Percentiles rank a stretch among this genome's conserved stretches.
Conservation (phyloP, 1,284 basidiomycete genomes). For the Fomes fomentarius region DNA sequence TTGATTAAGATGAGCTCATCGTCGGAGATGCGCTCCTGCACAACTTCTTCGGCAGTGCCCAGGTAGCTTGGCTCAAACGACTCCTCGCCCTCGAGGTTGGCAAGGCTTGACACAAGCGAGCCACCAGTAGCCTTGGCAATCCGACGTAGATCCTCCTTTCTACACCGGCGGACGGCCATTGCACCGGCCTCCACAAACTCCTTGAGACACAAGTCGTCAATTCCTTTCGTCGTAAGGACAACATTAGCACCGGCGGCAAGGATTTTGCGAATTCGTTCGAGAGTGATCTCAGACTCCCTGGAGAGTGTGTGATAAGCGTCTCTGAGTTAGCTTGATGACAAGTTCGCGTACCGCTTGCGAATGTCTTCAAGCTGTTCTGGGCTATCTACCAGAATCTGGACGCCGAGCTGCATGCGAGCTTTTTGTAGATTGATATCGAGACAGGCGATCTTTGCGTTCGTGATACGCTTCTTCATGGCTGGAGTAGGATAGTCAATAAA, state of each 20-base stretch:
- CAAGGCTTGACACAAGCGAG: constrained; percentile 89
- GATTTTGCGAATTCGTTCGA: constrained; percentile 97
- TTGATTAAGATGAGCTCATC: constrained; percentile 98
- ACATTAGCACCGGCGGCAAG: constrained; percentile 97
- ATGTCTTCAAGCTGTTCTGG: constrained; percentile 98
- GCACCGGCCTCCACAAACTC: constrained; percentile 99
- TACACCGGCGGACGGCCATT: constrained; percentile 97
- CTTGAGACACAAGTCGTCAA: constrained; percentile 97
- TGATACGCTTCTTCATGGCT: constrained; percentile 98
- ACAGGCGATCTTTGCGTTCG: constrained; percentile 96
- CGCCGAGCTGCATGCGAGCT: constrained; percentile 96
- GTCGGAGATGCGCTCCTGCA: constrained; percentile 97
- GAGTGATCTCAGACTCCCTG: constrained; percentile 95
- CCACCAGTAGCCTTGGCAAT: constrained; percentile 99
- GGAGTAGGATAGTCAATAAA: background rate
- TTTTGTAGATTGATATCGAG: constrained; percentile 99
- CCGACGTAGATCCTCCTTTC: constrained; percentile 95
- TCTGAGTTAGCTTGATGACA: background rate
- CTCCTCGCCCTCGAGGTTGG: constrained; percentile 98
- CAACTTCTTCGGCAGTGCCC: constrained; percentile 93
- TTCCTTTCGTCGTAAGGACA: constrained; percentile 97
- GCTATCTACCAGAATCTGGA: constrained; percentile 98
- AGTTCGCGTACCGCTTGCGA: constrained; percentile 70
- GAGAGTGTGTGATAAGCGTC: background rate
- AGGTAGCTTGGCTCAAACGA: constrained; percentile 93